Evolutionary conservation across 352 stramenopile genomes (phyloP), one percentile per base, ranked within the genome.

Genomic region (Phytopythium chamaehyphon): DNA sequence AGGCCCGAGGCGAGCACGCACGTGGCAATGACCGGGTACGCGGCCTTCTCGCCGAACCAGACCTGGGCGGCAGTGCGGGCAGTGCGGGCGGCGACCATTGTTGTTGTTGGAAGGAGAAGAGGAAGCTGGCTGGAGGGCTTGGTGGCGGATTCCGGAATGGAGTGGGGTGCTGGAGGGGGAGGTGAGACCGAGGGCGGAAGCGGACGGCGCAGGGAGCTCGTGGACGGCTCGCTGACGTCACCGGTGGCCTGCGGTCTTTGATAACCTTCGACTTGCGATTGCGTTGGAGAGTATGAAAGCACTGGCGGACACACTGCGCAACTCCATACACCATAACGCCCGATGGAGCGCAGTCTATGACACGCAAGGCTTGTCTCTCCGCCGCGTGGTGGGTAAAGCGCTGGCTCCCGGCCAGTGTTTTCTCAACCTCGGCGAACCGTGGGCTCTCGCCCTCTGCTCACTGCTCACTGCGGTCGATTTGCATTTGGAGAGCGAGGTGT

Each of bases 11-110:
- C 81, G 9, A 81, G 51, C 33, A 76, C 81, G 62, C 78, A 90
- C 39, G 77, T 88, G 31, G 80, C 64, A 31, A 91, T 57, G 57
- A 91, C 77, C 46, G 81, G 81, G 70, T 83, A 91, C 47, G 81
- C 88, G 59, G 71, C 73, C 53, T 82, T 78, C 63, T 91, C 81
- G 38, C 81, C 81, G 53, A 91, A 62, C 81, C 81, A 91, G 56
- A 65, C 74, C 69, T 86, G 79, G 45, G 67, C 57, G 61, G 71
- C 59, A 16, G 62, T 81, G 57, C 81, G 57, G 55, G 70, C 61
- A 55, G 64, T 59, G 70, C 73, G 72, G 44, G 53, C 60, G 51
- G 65, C 59, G 62, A 77, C 71, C 69, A 79, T 87, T 54, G 75
- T 83, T 62, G 61, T 12, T 43, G 9, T 37, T 24, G 15, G n/a